A percentile compares a stretch with the other conserved stretches of the same genome.
Conservation (phyloP, 2,329 filamentous ascomycete genomes). For the Pseudogymnoascus sp. region DNA sequence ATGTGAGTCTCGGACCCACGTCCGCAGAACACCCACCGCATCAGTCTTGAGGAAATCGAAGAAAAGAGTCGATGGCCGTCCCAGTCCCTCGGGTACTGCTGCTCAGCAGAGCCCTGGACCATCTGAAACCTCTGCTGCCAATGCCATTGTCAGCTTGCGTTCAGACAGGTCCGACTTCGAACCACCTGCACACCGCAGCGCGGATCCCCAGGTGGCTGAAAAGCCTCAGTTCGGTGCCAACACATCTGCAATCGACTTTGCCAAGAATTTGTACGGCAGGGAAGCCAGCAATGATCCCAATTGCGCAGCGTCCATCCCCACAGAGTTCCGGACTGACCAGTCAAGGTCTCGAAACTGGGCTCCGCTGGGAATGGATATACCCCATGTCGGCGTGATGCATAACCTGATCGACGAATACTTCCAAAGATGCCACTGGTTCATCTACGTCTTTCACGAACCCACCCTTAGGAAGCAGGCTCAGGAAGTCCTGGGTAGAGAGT, state of each 20-base stretch:
- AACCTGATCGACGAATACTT: slow-evolving; percentile 32
- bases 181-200: neutral
- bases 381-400: slow-evolving; percentile 18
- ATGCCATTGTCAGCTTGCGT: neutral
- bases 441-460: slow-evolving; percentile 31
- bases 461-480: slow-evolving; percentile 23
- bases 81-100: neutral
- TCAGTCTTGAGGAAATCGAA: neutral
- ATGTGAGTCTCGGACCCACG: neutral
- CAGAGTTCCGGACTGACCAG: neutral
- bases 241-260: neutral
- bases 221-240: neutral
- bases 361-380: neutral
- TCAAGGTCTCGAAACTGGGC: neutral
- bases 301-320: neutral
- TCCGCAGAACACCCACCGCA: neutral
- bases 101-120: neutral
- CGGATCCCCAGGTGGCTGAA: neutral
- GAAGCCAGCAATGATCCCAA: neutral
- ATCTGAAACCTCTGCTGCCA: neutral
- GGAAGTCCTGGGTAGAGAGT: slow-evolving; percentile 11
- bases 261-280: neutral
- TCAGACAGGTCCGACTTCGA: neutral
- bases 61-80: neutral
- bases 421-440: slow-evolving; percentile 34